phyloP scores from a whole-genome alignment of 2,329 filamentous ascomycete genomes.

The Neonectria sp. region DNA sequence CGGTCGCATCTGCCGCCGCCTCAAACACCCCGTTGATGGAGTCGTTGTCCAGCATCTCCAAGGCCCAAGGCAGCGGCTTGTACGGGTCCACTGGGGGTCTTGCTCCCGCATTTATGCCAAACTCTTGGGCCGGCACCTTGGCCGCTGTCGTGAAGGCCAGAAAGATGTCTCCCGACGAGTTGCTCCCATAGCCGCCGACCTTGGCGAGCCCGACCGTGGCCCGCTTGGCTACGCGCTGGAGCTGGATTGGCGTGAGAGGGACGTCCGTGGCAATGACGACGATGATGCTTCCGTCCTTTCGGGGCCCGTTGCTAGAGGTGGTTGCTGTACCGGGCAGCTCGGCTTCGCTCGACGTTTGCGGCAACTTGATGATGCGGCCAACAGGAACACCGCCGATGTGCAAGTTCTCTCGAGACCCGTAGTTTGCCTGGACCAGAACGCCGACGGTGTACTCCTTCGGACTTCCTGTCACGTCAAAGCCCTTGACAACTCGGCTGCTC shows the following conservation, averaged over 20 bases:
- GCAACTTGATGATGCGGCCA: conserved; percentile 65
- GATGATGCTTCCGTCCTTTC: conserved; percentile 55
- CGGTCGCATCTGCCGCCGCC: conserved; percentile 73
- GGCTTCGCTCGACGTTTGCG: conserved; percentile 49
- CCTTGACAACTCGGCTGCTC: conserved; percentile 69
- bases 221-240: conserved; percentile 68
- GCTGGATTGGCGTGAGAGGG: conserved; percentile 51
- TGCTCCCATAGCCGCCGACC: conserved; percentile 74
- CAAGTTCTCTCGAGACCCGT: conserved; percentile 70
- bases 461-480: conserved; percentile 52
- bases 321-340: conserved; percentile 37
- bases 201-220: conserved; percentile 73
- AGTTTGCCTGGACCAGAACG: conserved; percentile 77
- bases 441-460: conserved; percentile 69
- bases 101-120: conserved; percentile 46
- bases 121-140: conserved; percentile 57
- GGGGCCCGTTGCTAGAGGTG: conserved; percentile 41
- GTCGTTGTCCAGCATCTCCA: conserved; percentile 64
- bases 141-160: conserved; percentile 77
- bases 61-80: conserved; percentile 46
- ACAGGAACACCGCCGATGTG: conserved; percentile 74
- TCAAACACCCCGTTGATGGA: conserved; percentile 75
- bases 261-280: conserved; percentile 52
- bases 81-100: conserved; percentile 59
- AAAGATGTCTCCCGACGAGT: conserved; percentile 77